These are phyloP conservation scores for Urochloa ruziziensis DNA, from an alignment of 176 grass and related monocot species.

Conservation along the genomic window DNA sequence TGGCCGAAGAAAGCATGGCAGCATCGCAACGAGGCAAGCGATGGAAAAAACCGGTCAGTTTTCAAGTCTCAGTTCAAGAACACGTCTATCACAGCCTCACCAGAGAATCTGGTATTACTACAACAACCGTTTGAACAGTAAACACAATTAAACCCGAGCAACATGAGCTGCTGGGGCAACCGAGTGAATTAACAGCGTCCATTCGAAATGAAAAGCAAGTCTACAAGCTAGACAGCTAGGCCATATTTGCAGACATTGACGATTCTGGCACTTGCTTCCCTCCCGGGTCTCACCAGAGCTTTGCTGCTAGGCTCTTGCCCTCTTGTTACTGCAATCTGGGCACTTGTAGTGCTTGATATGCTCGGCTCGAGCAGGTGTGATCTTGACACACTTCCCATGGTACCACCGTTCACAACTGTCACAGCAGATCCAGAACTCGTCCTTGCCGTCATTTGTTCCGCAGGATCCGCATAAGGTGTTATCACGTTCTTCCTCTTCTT, in stretches of 20 bases:
- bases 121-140: slow-evolving; percentile 41
- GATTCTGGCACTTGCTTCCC: slow-evolving; percentile 15
- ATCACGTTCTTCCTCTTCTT: slow-evolving; percentile 80
- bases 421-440: slow-evolving; percentile 97
- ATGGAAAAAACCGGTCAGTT: slow-evolving; percentile 39
- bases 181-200: slow-evolving; percentile 32
- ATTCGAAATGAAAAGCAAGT: slow-evolving; percentile 44
- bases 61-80: slow-evolving; percentile 10
- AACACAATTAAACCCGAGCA: slow-evolving; percentile 44
- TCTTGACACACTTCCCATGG: slow-evolving; percentile 91
- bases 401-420: slow-evolving; percentile 89
- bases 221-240: slow-evolving; percentile 55
- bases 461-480: slow-evolving; percentile 86
- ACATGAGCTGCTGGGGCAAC: slow-evolving; percentile 39
- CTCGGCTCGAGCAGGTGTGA: slow-evolving; percentile 83
- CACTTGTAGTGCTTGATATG: slow-evolving; percentile 99
- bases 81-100: slow-evolving; percentile 25
- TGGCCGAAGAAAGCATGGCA: not conserved
- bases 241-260: slow-evolving; percentile 39
- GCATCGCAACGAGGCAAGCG: not conserved
- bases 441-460: slow-evolving; percentile 68
- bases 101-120: slow-evolving; percentile 37
- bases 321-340: slow-evolving; percentile 81
- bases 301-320: slow-evolving; percentile 47
- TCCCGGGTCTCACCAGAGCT: not conserved